Evolutionary conservation across 2,329 filamentous ascomycete species (phyloP).

Genomic region (Monilinia vaccinii-corymbosi): DNA sequence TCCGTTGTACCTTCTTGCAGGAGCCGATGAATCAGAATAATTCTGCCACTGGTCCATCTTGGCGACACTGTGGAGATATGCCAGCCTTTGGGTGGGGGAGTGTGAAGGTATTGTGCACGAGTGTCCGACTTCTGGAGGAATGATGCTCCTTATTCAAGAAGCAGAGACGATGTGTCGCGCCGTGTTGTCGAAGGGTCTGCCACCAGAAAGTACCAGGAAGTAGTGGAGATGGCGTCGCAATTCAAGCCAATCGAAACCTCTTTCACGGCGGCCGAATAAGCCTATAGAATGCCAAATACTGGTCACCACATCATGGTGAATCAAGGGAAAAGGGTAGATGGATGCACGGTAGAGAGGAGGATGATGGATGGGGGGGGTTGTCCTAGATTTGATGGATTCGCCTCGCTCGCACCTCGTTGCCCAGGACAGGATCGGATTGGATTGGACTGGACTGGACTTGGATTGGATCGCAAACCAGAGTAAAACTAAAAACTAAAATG

Average conservation of each 20-base stretch:
- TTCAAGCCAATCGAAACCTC: slow-evolving; percentile 13
- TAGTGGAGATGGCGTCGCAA: slow-evolving; percentile 21
- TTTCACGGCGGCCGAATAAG: slow-evolving; percentile 23
- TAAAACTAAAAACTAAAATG: background rate
- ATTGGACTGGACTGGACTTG: background rate
- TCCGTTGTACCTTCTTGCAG: slow-evolving; percentile 57
- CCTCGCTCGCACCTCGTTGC: background rate
- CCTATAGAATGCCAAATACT: slow-evolving; percentile 18
- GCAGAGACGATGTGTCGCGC: slow-evolving; percentile 5
- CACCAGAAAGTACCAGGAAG: background rate
- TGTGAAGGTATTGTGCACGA: slow-evolving; percentile 7
- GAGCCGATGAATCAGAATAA: slow-evolving; percentile 55
- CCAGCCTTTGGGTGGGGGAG: slow-evolving; percentile 20
- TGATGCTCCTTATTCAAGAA: background rate
- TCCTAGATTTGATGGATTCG: background rate
- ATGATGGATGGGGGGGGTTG: background rate
- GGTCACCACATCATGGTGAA: slow-evolving; percentile 27
- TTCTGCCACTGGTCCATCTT: slow-evolving; percentile 57
- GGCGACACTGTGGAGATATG: slow-evolving; percentile 20
- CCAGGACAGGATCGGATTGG: background rate
- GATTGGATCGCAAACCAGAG: too few species aligned
- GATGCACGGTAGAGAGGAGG: background rate
- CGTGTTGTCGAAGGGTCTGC: slow-evolving; percentile 2
- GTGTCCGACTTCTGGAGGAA: slow-evolving; percentile 4
- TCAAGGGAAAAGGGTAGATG: background rate